Percentiles rank a stretch among this genome's conserved stretches.
Evolutionary conservation across 345 rosid species (phyloP).

Genomic region (Limnanthes douglasii): DNA sequence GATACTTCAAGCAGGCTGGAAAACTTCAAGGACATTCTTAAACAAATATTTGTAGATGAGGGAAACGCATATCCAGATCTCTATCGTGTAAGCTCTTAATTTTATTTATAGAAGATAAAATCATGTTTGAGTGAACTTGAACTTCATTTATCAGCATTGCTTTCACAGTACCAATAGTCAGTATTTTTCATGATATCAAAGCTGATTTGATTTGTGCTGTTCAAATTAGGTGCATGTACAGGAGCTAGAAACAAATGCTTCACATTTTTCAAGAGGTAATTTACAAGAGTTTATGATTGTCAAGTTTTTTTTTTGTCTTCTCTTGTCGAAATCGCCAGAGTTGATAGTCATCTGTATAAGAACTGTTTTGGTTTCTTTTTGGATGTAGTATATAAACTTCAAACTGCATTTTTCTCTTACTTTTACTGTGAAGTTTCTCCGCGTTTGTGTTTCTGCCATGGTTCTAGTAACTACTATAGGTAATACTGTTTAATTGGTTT

Average conservation of each 20-base stretch:
- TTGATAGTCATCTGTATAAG: too few species aligned
- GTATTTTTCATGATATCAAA: neutral
- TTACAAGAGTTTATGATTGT: too few species aligned
- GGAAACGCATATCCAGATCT: conserved; percentile 39
- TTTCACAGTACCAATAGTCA: neutral
- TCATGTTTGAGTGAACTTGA: neutral
- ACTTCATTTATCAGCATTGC: neutral
- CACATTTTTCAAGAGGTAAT: conserved; percentile 54
- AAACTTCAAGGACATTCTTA: conserved; percentile 53
- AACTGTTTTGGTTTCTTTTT: too few species aligned
- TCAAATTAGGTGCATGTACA: conserved; percentile 72
- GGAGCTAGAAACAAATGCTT: conserved; percentile 41
- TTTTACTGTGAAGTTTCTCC: too few species aligned
- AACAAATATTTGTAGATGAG: conserved; percentile 52
- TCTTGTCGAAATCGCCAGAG: too few species aligned
- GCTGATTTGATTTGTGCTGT: neutral
- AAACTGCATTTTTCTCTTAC: too few species aligned
- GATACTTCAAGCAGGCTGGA: conserved; percentile 54
- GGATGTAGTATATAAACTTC: too few species aligned
- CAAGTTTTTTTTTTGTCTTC: too few species aligned
- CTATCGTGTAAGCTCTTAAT: conserved; percentile 60
- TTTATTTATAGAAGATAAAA: neutral
- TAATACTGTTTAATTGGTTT: too few species aligned
- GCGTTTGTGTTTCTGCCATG: too few species aligned
- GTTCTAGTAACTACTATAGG: too few species aligned